phyloP scores from a whole-genome alignment of 129 eudicot genomes.

The Logfia minima region DNA sequence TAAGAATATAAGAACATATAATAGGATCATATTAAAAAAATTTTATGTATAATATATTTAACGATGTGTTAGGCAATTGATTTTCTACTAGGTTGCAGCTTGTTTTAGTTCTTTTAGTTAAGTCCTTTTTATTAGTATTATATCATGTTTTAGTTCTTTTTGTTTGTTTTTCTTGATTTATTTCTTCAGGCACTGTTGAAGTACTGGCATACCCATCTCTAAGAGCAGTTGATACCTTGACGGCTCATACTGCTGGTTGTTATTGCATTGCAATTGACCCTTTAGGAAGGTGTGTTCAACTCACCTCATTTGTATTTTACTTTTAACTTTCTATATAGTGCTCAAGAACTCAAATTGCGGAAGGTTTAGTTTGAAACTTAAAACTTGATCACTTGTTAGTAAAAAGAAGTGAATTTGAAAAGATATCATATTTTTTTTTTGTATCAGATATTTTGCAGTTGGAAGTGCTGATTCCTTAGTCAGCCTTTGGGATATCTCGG shows the following conservation, averaged over 20 bases:
- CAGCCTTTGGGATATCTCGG: slow-evolving; percentile 96
- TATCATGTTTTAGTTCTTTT: no score
- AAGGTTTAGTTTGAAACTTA: no score
- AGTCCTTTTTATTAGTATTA: not conserved
- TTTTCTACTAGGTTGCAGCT: not conserved
- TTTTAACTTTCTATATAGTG: not conserved
- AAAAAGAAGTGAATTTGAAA: not conserved
- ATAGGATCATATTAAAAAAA: not conserved
- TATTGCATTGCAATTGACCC: slow-evolving; percentile 98
- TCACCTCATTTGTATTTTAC: not conserved
- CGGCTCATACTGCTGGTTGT: slow-evolving; percentile 99
- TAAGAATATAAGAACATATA: not conserved
- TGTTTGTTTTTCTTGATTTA: not conserved
- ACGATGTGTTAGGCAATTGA: not conserved
- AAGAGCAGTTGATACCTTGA: slow-evolving; percentile 71
- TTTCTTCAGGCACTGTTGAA: slow-evolving; percentile 80
- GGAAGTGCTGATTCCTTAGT: slow-evolving; percentile 99
- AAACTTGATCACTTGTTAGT: not conserved
- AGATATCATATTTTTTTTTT: not conserved
- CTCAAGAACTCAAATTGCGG: not conserved
- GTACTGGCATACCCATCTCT: slow-evolving; percentile 93
- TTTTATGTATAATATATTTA: not conserved
- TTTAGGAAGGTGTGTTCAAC: slow-evolving; percentile 62
- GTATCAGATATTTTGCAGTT: slow-evolving; percentile 89
- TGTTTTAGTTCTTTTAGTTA: slow-evolving; percentile 10